A percentile compares a stretch with the other conserved stretches of the same genome.
phyloP scores from a whole-genome alignment of 441 rosid species.

The Erysimum cheiri region DNA sequence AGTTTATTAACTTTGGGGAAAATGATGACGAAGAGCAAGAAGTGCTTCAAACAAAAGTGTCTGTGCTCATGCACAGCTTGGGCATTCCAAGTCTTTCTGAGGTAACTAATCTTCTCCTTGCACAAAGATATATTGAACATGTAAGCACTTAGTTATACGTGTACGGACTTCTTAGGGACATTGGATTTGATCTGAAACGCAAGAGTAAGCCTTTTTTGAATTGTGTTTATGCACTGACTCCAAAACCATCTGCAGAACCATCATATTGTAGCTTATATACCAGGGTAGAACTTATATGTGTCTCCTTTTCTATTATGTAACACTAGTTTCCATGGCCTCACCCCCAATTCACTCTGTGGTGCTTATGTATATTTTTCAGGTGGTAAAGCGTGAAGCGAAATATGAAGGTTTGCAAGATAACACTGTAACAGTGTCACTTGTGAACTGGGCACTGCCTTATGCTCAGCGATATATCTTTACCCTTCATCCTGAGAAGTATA shows the following conservation, averaged over 20 bases:
- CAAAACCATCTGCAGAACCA: constrained; percentile 14
- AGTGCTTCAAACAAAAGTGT: constrained; percentile 59
- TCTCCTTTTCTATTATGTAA: neutral
- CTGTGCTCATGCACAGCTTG: constrained; percentile 61
- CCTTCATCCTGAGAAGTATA: constrained; percentile 63
- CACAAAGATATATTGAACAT: constrained; percentile 22
- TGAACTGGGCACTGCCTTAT: constrained; percentile 93
- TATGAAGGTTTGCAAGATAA: constrained; percentile 59
- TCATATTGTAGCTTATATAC: constrained; percentile 31
- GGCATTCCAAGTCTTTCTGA: constrained; percentile 87
- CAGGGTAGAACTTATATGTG: constrained; percentile 24
- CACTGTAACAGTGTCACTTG: constrained; percentile 59
- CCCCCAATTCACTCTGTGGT: constrained; percentile 21
- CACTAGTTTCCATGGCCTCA: constrained; percentile 12
- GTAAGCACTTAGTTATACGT: constrained; percentile 12
- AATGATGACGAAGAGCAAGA: constrained; percentile 56
- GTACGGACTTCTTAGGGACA: neutral
- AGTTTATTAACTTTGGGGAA: constrained; percentile 72
- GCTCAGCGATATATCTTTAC: constrained; percentile 85
- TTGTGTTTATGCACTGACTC: constrained; percentile 13
- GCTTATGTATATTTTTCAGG: constrained; percentile 54
- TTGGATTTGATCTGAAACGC: constrained; percentile 7
- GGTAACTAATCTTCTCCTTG: constrained; percentile 52
- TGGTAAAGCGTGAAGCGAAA: constrained; percentile 79
- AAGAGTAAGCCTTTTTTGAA: constrained; percentile 27